A percentile compares a stretch with the other conserved stretches of the same genome.
Conservation (phyloP, 768 basidiomycete species). For the Leucocoprinus birnbaumii region DNA sequence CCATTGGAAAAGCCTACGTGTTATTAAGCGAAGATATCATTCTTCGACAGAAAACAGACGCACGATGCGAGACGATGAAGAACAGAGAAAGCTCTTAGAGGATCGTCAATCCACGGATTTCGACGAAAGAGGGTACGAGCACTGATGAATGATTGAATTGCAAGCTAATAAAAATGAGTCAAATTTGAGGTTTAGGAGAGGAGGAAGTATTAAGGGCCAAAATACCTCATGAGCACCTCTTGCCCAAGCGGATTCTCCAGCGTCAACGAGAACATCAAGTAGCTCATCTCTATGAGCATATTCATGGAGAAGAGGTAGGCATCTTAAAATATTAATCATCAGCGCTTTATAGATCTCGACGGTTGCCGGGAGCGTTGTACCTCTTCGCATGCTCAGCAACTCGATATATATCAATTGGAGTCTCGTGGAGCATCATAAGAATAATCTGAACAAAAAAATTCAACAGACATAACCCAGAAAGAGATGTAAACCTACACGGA, state of each 20-base stretch:
- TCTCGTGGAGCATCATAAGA: conserved; percentile 67
- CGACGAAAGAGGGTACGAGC: conserved; percentile 52
- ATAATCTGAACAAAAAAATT: conserved; percentile 46
- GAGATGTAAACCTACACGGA: conserved; percentile 43
- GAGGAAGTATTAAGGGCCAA: not conserved
- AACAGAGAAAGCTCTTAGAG: conserved; percentile 46
- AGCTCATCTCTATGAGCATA: conserved; percentile 61
- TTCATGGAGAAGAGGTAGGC: conserved; percentile 57
- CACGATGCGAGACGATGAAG: conserved; percentile 61
- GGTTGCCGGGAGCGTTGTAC: conserved; percentile 26
- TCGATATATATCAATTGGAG: conserved; percentile 59
- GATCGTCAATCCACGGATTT: conserved; percentile 51
- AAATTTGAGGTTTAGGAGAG: no score
- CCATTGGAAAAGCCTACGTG: conserved; percentile 57
- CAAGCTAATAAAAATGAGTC: conserved; percentile 39
- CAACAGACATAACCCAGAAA: not conserved
- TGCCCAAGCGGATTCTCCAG: conserved; percentile 68
- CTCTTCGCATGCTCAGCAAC: conserved; percentile 69
- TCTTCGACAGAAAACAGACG: conserved; percentile 20
- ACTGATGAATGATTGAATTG: conserved; percentile 58
- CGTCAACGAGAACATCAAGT: conserved; percentile 58
- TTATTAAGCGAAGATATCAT: not conserved
- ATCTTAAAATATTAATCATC: conserved; percentile 31
- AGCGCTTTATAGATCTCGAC: no score
- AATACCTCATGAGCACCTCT: conserved; percentile 73